Conservation (phyloP, 2,329 filamentous ascomycete species). For the Thermothelomyces thermophilus region DNA sequence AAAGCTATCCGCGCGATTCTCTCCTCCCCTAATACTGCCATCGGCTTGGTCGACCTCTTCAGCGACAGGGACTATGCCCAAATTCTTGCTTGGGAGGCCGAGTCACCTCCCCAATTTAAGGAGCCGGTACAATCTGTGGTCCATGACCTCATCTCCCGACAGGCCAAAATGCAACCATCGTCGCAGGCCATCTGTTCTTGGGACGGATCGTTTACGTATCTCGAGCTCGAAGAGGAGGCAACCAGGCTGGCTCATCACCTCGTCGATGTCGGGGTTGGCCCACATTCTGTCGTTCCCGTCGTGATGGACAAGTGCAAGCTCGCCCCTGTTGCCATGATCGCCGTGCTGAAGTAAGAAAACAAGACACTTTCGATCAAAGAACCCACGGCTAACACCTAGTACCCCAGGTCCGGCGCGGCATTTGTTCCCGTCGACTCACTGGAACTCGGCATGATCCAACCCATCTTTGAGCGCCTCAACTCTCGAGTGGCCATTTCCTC, state of each 20-base stretch:
- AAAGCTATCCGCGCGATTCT: slow-evolving; percentile 45
- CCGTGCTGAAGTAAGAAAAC: slow-evolving; percentile 54
- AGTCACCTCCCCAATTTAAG: slow-evolving; percentile 33
- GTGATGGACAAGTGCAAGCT: slow-evolving; percentile 64
- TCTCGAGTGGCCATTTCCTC: slow-evolving; percentile 40
- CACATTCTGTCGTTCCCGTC: slow-evolving; percentile 55
- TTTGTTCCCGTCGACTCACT: slow-evolving; percentile 45
- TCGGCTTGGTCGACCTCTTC: slow-evolving; percentile 46
- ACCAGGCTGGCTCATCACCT: slow-evolving; percentile 40
- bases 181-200: slow-evolving; percentile 38
- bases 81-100: slow-evolving; percentile 46
- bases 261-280: slow-evolving; percentile 41
- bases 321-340: slow-evolving; percentile 63
- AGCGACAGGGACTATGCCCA: slow-evolving; percentile 50
- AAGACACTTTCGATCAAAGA: slow-evolving; percentile 4
- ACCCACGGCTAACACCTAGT: slow-evolving; percentile 27
- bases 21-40: slow-evolving; percentile 34
- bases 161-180: slow-evolving; percentile 34
- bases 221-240: slow-evolving; percentile 34
- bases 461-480: slow-evolving; percentile 38
- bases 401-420: slow-evolving; percentile 38
- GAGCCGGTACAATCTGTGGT: slow-evolving; percentile 37
- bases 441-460: slow-evolving; percentile 36
- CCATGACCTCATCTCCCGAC: slow-evolving; percentile 39
- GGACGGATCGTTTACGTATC: slow-evolving; percentile 40